Base-by-base conservation (phyloP, 225 moss, liverwort and hornwort species). In the Polytrichum formosum region DNA sequence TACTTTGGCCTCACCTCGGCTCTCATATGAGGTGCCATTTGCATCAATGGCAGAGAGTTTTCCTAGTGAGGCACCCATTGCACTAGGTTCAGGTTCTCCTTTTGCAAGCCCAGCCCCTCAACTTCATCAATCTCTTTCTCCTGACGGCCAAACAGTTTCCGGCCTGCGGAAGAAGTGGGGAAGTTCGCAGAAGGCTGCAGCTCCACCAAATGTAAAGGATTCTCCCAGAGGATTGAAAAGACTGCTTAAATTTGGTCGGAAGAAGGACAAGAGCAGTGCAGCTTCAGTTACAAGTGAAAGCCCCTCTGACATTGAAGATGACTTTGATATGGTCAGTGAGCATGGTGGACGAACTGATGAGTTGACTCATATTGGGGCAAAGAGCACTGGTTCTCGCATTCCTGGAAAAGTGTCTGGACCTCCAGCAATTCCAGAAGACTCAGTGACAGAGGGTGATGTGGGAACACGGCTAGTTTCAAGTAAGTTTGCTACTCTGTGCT, bases 291-390 rank as follows among this genome's bases (percentile, higher is more conserved):
- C 90, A 54, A 86, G 85, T 54, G 97, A 97, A 64, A 96, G 88
- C 33, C 86, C 94, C 6, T 94, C 92, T 33, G 91, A 96, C 59
- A 90, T 89, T 1, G 97, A 92, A 5, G 97, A 97, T 26, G 97
- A 97, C 23, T 56, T 79, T 5, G 94, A 92, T 61, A 81, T 86
- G 1, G 70, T 73, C 8, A 94, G 80, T 63, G 75, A 82, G 28
- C 79, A 74, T 10, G 64, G 81, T 10, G 78, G 61, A 67, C 74
- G 75, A 17, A 71, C 77, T 18, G 84, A 85, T 27, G 96, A 92
- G 67, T 60, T 87, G 6, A 76, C 78, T 23, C 79, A 81, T 59
- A 96, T 80, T 29, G 91, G 88, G 30, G 81, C 77, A 21, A 93
- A 91, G 55, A 81, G 74, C 76, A 70, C 75, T 1, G 87, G 78